phyloP scores from a whole-genome alignment of 2,329 filamentous ascomycete genomes.

The Phialemoniopsis sp. region DNA sequence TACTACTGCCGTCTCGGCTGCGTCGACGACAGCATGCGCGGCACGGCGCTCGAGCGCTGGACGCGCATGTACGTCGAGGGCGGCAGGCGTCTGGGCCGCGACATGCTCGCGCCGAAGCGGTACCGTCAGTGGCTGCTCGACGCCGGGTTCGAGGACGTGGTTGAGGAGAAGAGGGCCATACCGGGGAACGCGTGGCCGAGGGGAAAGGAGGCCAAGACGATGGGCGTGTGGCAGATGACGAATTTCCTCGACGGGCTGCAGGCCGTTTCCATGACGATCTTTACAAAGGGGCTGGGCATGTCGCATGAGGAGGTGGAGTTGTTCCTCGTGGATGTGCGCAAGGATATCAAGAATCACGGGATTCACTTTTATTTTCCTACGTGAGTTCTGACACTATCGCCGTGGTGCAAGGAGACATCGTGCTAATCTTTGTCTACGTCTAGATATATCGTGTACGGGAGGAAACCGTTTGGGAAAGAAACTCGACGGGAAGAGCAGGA shows the following conservation, averaged over 20 bases:
- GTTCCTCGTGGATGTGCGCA: conserved; percentile 13
- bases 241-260: conserved; percentile 21
- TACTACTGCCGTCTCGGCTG: conserved; percentile 14
- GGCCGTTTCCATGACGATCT: conserved; percentile 17
- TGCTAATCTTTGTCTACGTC: too few species aligned
- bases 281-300: conserved; percentile 19
- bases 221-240: conserved; percentile 20
- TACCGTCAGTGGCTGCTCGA: conserved; percentile 21
- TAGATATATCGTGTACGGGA: too few species aligned
- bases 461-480: too few species aligned
- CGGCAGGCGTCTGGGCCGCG: conserved; percentile 16
- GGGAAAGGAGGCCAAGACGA: conserved; percentile 16
- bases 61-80: conserved; percentile 7
- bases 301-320: conserved; percentile 15
- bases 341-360: conserved; percentile 12
- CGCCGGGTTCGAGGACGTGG: conserved; percentile 26
- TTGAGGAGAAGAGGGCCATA: conserved; percentile 20
- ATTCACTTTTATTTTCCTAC: conserved; percentile 15
- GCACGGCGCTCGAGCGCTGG: conserved; percentile 19
- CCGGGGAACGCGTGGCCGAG: conserved; percentile 26
- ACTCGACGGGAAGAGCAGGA: too few species aligned
- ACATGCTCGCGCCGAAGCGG: conserved; percentile 12
- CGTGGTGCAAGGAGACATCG: too few species aligned
- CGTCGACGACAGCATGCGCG: conserved; percentile 22
- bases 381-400: conserved; percentile 4